These are phyloP conservation scores for Sanghuangporus baumii DNA, from an alignment of 1,284 basidiomycete genomes.

Conservation along the genomic window DNA sequence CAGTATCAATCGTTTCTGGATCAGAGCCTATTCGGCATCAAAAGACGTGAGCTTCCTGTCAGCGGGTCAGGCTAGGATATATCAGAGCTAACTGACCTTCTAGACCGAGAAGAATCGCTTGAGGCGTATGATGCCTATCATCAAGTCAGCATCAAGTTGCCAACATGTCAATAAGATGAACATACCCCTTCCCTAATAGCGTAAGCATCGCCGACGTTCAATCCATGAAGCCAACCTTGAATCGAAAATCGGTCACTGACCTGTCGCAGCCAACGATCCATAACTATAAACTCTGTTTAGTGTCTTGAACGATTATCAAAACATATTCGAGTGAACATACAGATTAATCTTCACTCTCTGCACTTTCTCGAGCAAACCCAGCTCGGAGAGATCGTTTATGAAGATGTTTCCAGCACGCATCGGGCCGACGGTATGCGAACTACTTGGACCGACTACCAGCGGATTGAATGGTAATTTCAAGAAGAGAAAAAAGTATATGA, in stretches of 20 bases:
- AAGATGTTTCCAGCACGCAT: slow-evolving; percentile 92
- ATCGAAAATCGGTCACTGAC: slow-evolving; percentile 31
- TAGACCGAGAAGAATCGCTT: slow-evolving; percentile 86
- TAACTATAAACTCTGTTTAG: slow-evolving; percentile 40
- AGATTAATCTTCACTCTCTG: slow-evolving; percentile 81
- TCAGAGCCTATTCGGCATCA: slow-evolving; percentile 50
- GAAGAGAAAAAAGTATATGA: slow-evolving; percentile 25
- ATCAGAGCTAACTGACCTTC: slow-evolving; percentile 48
- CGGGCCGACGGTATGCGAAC: slow-evolving; percentile 79
- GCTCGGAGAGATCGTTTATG: slow-evolving; percentile 67
- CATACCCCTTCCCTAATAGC: slow-evolving; percentile 71
- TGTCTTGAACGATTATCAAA: neutral
- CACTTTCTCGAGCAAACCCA: slow-evolving; percentile 71
- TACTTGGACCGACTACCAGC: slow-evolving; percentile 46
- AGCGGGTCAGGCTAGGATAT: neutral
- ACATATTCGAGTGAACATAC: slow-evolving; percentile 34
- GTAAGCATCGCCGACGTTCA: slow-evolving; percentile 11
- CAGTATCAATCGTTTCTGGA: slow-evolving; percentile 83
- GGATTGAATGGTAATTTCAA: slow-evolving; percentile 19
- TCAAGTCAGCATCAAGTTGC: neutral
- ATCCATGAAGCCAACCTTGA: neutral
- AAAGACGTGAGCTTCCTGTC: slow-evolving; percentile 19
- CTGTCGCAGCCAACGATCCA: slow-evolving; percentile 74
- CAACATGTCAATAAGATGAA: slow-evolving; percentile 7
- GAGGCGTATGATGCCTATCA: slow-evolving; percentile 86